Conservation (phyloP, 345 rosid species). For the Corymbia maculata region DNA sequence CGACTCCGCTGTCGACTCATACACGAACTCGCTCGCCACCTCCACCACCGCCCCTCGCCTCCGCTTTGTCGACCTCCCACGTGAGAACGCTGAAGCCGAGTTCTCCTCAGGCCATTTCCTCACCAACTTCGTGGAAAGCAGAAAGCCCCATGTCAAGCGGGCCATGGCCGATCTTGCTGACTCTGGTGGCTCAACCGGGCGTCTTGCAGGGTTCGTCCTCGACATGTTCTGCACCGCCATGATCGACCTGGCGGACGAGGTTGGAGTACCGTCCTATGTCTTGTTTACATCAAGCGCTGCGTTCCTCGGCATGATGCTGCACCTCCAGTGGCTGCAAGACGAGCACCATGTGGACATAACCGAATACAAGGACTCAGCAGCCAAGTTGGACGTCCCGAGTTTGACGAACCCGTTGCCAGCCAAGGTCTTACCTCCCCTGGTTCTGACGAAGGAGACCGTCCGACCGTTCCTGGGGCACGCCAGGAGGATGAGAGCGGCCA, state of each 20-base stretch:
- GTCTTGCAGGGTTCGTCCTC: slow-evolving; percentile 15
- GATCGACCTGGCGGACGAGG: slow-evolving; percentile 26
- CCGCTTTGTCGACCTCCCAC: slow-evolving; percentile 3
- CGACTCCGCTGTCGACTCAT: background rate
- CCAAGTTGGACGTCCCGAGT: slow-evolving; percentile 15
- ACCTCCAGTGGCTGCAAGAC: slow-evolving; percentile 1
- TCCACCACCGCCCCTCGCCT: background rate
- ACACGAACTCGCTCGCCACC: background rate
- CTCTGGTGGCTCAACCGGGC: background rate
- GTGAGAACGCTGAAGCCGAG: background rate
- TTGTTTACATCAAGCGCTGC: slow-evolving; percentile 17
- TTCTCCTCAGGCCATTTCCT: background rate
- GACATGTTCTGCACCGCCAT: slow-evolving; percentile 23
- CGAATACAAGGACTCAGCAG: slow-evolving; percentile 5
- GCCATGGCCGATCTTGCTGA: background rate
- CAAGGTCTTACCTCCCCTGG: slow-evolving; percentile 14
- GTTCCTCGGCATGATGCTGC: slow-evolving; percentile 12
- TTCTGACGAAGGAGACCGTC: background rate
- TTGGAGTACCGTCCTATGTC: slow-evolving; percentile 23
- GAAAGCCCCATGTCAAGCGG: slow-evolving; percentile 6
- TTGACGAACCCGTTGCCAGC: slow-evolving; percentile 18
- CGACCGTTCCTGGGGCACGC: background rate
- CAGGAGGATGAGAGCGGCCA: slow-evolving; percentile 1
- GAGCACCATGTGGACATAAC: background rate
- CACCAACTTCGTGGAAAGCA: background rate